These are phyloP conservation scores for Macrolepiota dolichaula DNA, from an alignment of 768 basidiomycete species.

Conservation along the genomic window DNA sequence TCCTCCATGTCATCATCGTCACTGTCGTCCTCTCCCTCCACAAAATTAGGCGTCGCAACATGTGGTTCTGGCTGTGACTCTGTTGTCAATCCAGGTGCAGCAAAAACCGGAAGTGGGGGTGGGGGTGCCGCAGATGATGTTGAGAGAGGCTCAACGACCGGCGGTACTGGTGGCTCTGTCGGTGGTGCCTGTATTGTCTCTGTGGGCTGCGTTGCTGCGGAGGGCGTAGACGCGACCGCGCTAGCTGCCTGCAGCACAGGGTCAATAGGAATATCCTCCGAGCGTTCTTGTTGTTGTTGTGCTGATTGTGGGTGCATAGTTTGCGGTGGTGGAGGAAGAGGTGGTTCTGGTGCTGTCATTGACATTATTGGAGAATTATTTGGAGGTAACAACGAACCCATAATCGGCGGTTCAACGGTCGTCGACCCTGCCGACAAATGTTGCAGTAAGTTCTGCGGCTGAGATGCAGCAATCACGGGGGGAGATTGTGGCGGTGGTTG, in stretches of 20 bases:
- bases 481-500: not conserved
- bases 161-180: not conserved
- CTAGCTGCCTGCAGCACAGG: not conserved
- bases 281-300: not conserved
- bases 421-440: not conserved
- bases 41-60: not conserved
- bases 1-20: slow-evolving; percentile 46
- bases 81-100: slow-evolving; percentile 4
- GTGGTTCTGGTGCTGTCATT: not conserved
- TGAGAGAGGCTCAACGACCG: not conserved
- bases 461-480: not conserved
- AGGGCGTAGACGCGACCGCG: not conserved
- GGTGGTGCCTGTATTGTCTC: not conserved
- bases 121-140: not conserved
- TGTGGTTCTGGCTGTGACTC: not conserved
- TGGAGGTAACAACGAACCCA: slow-evolving; percentile 5
- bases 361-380: not conserved
- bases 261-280: not conserved
- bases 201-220: not conserved
- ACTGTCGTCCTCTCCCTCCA: slow-evolving; percentile 27
- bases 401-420: not conserved
- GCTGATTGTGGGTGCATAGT: not conserved
- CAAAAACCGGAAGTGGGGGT: not conserved
- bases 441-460: not conserved
- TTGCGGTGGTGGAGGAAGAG: not conserved